These are phyloP conservation scores for Lasiosphaeriaceae sp. DNA, from an alignment of 495 filamentous ascomycete species.

Conservation along the genomic window DNA sequence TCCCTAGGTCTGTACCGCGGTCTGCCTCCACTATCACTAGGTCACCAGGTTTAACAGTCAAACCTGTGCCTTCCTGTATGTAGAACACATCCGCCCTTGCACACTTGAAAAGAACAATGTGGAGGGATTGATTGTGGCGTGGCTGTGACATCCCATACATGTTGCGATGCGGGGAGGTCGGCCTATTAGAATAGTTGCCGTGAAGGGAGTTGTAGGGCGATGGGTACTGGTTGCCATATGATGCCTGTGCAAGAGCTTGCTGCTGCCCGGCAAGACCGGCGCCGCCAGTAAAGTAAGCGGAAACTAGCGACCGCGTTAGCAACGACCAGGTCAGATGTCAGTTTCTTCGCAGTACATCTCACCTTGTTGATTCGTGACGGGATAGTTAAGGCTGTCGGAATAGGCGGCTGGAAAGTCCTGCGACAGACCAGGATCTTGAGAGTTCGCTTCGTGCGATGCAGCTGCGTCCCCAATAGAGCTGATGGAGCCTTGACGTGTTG, in stretches of 20 bases:
- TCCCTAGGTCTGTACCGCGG: slow-evolving; percentile 90
- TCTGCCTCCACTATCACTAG: slow-evolving; percentile 97
- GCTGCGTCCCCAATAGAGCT: slow-evolving; percentile 57
- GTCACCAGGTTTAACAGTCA: slow-evolving; percentile 85
- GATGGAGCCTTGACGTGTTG: slow-evolving; percentile 65
- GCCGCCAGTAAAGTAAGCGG: slow-evolving; percentile 46
- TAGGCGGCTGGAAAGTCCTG: slow-evolving; percentile 35
- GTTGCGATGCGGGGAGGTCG: slow-evolving; percentile 53
- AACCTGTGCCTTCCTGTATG: slow-evolving; percentile 88
- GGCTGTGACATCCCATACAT: slow-evolving; percentile 63
- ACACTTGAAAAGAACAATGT: slow-evolving; percentile 94
- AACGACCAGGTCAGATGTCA: background rate
- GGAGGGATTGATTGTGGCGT: slow-evolving; percentile 77
- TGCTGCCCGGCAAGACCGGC: slow-evolving; percentile 25
- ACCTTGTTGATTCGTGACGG: slow-evolving; percentile 29
- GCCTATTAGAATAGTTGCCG: slow-evolving; percentile 51
- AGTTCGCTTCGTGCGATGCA: slow-evolving; percentile 37
- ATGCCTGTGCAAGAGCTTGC: slow-evolving; percentile 35
- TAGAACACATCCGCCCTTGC: slow-evolving; percentile 93
- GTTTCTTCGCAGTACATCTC: slow-evolving; percentile 6
- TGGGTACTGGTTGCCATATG: slow-evolving; percentile 36
- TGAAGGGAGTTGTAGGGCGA: slow-evolving; percentile 44
- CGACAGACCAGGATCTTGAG: slow-evolving; percentile 33
- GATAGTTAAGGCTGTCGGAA: slow-evolving; percentile 30
- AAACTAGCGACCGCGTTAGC: slow-evolving; percentile 35